Conservation (phyloP, 371 early-diverging fungal genomes). For the Apophysomyces ossiformis region DNA sequence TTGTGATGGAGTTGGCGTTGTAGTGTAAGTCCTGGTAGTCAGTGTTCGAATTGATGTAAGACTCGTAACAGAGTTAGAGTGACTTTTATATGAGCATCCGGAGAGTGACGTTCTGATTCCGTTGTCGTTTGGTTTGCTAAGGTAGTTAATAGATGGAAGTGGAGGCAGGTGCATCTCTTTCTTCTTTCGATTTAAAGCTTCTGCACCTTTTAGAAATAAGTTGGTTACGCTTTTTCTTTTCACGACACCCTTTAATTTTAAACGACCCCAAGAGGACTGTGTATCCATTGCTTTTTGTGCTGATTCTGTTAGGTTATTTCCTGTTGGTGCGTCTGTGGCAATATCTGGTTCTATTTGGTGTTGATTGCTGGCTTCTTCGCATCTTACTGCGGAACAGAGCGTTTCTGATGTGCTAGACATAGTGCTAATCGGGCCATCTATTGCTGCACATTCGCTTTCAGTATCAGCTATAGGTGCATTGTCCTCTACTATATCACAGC, state of each 20-base stretch:
- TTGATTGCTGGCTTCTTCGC: too few relatives aligned
- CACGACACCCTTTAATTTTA: constrained; percentile 21
- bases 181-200: constrained; percentile 13
- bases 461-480: constrained; percentile 11
- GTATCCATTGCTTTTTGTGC: constrained; percentile 15
- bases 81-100: not conserved
- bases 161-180: constrained; percentile 14
- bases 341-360: too few relatives aligned
- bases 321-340: not conserved
- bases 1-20: not conserved
- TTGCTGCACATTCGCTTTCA: not conserved
- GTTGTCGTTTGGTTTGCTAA: not conserved
- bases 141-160: not conserved
- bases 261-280: constrained; percentile 24
- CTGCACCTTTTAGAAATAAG: constrained; percentile 22
- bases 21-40: not conserved
- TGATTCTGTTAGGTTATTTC: not conserved
- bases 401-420: constrained; percentile 22
- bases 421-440: constrained; percentile 4
- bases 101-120: not conserved
- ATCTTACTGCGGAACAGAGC: constrained; percentile 11
- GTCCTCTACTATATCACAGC: constrained; percentile 15
- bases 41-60: not conserved
- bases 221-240: constrained; percentile 18
- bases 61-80: not conserved